A percentile compares a stretch with the other conserved stretches of the same genome.
These are phyloP conservation scores for Grosmannia huntii DNA, from an alignment of 2,329 filamentous ascomycete genomes.

Conservation along the genomic window DNA sequence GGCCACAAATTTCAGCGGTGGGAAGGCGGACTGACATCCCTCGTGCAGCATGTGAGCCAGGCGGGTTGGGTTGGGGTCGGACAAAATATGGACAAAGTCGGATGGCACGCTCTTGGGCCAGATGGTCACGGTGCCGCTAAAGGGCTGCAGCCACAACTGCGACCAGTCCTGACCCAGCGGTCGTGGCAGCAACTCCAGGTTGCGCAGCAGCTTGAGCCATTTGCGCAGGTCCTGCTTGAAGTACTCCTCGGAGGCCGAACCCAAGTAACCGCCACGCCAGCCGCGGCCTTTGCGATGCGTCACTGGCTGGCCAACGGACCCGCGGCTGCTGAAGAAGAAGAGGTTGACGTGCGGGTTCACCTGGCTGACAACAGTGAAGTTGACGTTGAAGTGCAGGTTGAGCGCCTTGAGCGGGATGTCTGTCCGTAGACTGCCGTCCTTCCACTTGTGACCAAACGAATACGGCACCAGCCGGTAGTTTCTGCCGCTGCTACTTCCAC, in stretches of 20 bases:
- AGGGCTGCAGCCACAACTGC: conserved; percentile 90
- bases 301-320: conserved; percentile 82
- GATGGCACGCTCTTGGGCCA: conserved; percentile 73
- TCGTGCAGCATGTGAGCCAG: conserved; percentile 82
- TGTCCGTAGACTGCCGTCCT: conserved; percentile 85
- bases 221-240: conserved; percentile 95
- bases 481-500: too few relatives aligned
- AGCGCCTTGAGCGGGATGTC: conserved; percentile 91
- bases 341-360: conserved; percentile 97
- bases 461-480: conserved; percentile 67
- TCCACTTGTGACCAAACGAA: conserved; percentile 98
- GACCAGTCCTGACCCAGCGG: conserved; percentile 94
- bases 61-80: conserved; percentile 63
- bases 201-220: conserved; percentile 89
- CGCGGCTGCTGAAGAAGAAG: conserved; percentile 95
- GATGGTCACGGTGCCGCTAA: conserved; percentile 88
- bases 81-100: conserved; percentile 78
- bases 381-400: conserved; percentile 96
- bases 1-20: conserved; percentile 79
- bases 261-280: conserved; percentile 91
- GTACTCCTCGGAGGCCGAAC: conserved; percentile 84
- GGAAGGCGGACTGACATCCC: conserved; percentile 79
- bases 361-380: conserved; percentile 79
- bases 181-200: conserved; percentile 81
- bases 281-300: conserved; percentile 87